A percentile compares a stretch with the other conserved stretches of the same genome.
Evolutionary conservation across 2,329 filamentous ascomycete genomes (phyloP).

Genomic region (Grosmannia huntii): DNA sequence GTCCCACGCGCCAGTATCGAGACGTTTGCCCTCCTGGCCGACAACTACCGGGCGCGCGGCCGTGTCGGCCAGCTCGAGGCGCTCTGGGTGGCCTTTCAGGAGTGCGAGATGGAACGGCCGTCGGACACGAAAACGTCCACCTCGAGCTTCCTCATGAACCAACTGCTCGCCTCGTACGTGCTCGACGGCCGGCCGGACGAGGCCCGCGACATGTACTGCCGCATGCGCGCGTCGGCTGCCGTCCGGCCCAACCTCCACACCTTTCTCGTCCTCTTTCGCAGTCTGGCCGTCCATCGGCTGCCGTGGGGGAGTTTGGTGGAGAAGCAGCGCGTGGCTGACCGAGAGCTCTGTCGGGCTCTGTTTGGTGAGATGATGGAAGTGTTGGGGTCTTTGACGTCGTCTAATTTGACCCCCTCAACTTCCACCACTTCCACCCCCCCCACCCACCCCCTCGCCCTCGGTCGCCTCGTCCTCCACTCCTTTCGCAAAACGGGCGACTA

Average conservation of each 20-base stretch:
- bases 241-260: slow-evolving; percentile 54
- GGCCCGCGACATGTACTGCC: slow-evolving; percentile 42
- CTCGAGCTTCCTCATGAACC: slow-evolving; percentile 63
- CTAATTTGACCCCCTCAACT: background rate
- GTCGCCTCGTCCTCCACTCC: slow-evolving; percentile 21
- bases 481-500: slow-evolving; percentile 32
- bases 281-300: slow-evolving; percentile 22
- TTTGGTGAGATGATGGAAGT: slow-evolving; percentile 18
- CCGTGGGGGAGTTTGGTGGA: background rate
- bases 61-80: slow-evolving; percentile 43
- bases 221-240: slow-evolving; percentile 30
- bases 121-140: slow-evolving; percentile 23
- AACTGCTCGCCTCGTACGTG: slow-evolving; percentile 55
- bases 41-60: slow-evolving; percentile 54
- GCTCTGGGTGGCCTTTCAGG: slow-evolving; percentile 48
- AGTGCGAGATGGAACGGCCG: slow-evolving; percentile 48
- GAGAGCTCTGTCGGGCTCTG: slow-evolving; percentile 12
- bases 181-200: slow-evolving; percentile 41
- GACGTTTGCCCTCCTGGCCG: slow-evolving; percentile 63
- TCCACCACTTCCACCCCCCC: background rate
- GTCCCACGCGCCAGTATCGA: slow-evolving; percentile 55
- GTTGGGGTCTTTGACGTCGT: background rate
- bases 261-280: slow-evolving; percentile 55
- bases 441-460: slow-evolving; percentile 16
- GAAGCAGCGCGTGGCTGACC: slow-evolving; percentile 7